Evolutionary conservation across 2,329 filamentous ascomycete species (phyloP), one percentile per base, ranked within the genome.

Genomic region (Epichloe typhina): DNA sequence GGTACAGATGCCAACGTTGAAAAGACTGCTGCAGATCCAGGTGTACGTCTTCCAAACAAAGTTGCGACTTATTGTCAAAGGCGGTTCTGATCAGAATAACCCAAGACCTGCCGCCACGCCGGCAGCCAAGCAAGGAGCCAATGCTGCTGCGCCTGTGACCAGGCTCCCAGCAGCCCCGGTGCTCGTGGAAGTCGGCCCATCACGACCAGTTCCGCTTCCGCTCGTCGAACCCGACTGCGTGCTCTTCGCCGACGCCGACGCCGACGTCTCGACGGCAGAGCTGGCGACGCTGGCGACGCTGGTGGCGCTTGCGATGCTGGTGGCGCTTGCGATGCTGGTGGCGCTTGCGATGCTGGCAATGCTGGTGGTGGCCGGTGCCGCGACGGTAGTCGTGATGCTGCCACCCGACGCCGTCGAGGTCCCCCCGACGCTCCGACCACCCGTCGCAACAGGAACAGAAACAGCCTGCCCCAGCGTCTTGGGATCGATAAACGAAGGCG

Each of bases 401-500:
- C 36, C 37, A 12, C 35, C 53, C 46, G 51, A 47, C 26, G 57
- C 35, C 46, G 53, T 50, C 26, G 57, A 21, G 23, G 23, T 26
- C 23, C 23, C 23, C 23, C 23, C 0, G 0, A 0, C 23, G 23
- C 23, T 26, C 6, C 23, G 6, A 26, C 23, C 23, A 26, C 23
- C 23, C 23, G 23, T 2, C 23, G 23, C 23, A 26, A 26, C 23
- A 26, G 23, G 1, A 5, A 21, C 21, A 23, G 21, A 2, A 11
- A 41, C 53, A 43, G 55, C 49, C 43, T 42, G 50, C n/a, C 53
- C 57, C 19, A 59, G 50, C 21, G 63, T 65, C 59, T 59, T 57
- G 41, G 59, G 55, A 46, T 69, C 58, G 46, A 80, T 64, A 64
- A 68, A 82, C 43, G 62, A 67, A 8, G 77, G 75, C 51, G 69